Base-by-base conservation (phyloP, 192 early-diverging fungal species). In the Funneliformis mosseae region DNA sequence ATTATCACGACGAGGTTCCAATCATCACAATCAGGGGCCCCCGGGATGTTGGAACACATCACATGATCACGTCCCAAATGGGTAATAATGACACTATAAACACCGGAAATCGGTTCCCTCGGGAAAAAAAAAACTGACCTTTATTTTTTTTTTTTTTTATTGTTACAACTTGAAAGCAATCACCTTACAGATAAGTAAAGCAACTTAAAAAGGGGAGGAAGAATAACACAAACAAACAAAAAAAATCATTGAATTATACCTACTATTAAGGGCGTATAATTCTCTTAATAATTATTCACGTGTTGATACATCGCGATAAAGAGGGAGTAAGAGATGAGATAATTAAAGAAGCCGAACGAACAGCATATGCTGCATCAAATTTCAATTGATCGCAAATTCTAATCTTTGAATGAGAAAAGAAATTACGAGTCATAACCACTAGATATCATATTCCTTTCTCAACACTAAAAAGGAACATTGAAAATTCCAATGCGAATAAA, bases 391-490 rank as follows among this genome's bases (percentile, higher is more conserved):
- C 71, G 71, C 71, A 73, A 55, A 73, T 73, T 73, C 71, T 73
- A 39, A 73, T 73, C 71, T 73, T 33, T 23, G 27, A 73, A 39
- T 73, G 25, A 73, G 71, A 73, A 73, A 42, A 73, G 71, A 73
- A 73, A 73, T 73, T 73, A 73, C 71, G 39, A 73, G 71, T 73
- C 71, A 73, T 73, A 73, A 42, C 43, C 45, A 73, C 71, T 73
- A 46, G 43, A 48, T 73, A 23, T 48, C 45, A 45, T 41, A 50
- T 45, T 46, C 43, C 45, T 39, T 73, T 41, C 39, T 48, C 10
- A 43, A 25, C 27, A 73, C n/a, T 28, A 41, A 45, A 73, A 73
- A 73, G 25, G 43, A 46, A 69, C 43, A 48, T 73, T 11, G 18
- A 48, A 33, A 14, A 27, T 73, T 73, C 45, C 71, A 73, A 73